Conservation (phyloP, 331 rosid genomes). For the Pyracantha coccinea region DNA sequence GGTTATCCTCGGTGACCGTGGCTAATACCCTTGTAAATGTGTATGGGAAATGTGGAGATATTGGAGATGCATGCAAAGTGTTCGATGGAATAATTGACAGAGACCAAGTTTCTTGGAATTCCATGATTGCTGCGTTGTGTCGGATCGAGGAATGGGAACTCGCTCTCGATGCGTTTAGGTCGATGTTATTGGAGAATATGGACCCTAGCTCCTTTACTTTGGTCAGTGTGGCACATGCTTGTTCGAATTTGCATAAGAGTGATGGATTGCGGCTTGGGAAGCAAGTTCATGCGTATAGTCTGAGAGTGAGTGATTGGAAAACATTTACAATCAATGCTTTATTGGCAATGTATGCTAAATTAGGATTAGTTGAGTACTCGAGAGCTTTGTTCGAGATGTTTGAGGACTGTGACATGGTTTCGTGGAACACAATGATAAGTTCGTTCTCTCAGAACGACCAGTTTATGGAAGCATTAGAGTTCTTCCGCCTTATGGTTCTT, state of each 20-base stretch:
- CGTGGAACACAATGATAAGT: conserved; percentile 78
- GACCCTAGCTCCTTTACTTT: conserved; percentile 67
- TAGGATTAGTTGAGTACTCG: conserved; percentile 52
- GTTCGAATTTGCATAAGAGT: conserved; percentile 36
- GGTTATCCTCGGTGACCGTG: conserved; percentile 31
- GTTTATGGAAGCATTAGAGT: conserved; percentile 50
- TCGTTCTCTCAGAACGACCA: conserved; percentile 59
- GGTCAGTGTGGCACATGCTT: conserved; percentile 61
- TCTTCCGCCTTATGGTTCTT: conserved; percentile 36
- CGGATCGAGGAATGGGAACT: conserved; percentile 64
- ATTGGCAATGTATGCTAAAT: conserved; percentile 68
- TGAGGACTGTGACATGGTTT: conserved; percentile 56
- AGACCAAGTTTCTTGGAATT: conserved; percentile 81
- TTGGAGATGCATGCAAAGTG: conserved; percentile 37
- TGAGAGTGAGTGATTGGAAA: conserved; percentile 42
- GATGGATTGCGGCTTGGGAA: conserved; percentile 51
- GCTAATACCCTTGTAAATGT: conserved; percentile 60
- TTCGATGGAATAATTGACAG: conserved; percentile 46
- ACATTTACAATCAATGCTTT: conserved; percentile 65
- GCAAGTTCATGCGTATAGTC: conserved; percentile 62
- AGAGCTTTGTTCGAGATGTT: conserved; percentile 49
- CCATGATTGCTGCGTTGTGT: conserved; percentile 54
- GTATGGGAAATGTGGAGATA: conserved; percentile 69
- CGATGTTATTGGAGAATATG: conserved; percentile 43
- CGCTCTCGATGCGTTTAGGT: conserved; percentile 44